These are phyloP conservation scores for Paramecium biaurelia DNA, from an alignment of 73 alveolate genomes.

Conservation along the genomic window DNA sequence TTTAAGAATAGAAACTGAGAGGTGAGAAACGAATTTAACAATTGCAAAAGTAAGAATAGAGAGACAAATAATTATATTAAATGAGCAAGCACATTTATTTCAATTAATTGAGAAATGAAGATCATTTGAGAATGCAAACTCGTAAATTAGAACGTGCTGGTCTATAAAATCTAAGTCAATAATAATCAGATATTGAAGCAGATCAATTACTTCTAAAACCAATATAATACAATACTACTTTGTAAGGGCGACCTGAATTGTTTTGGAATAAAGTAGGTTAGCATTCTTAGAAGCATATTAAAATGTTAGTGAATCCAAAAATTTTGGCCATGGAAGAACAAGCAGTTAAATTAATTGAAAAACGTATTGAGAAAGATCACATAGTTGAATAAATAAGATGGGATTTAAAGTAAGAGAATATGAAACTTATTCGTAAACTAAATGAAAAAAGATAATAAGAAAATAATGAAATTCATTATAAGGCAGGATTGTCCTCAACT, in stretches of 20 bases:
- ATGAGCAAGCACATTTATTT: neutral
- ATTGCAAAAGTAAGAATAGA: neutral
- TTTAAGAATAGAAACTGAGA: neutral
- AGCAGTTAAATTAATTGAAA: neutral
- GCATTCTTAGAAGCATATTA: neutral
- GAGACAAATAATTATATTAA: neutral
- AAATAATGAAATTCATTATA: neutral
- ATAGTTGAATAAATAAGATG: neutral
- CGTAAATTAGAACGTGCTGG: conserved; percentile 24
- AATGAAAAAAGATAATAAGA: neutral
- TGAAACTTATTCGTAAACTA: neutral
- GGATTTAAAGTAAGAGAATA: conserved; percentile 26
- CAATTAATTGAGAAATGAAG: neutral
- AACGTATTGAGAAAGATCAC: neutral
- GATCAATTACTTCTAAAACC: neutral
- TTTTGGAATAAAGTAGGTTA: conserved; percentile 4
- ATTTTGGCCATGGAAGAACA: conserved; percentile 31
- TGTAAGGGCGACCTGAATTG: conserved; percentile 7
- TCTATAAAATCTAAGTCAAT: neutral
- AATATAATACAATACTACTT: neutral
- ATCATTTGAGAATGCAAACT: neutral
- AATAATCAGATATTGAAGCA: conserved; percentile 6
- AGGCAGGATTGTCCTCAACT: neutral
- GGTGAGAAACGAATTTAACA: conserved; percentile 12
- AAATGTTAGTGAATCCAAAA: neutral